Evolutionary conservation across 495 filamentous ascomycete species (phyloP), one percentile per base, ranked within the genome.

Genomic region (Staphylotrichum tortipilum): DNA sequence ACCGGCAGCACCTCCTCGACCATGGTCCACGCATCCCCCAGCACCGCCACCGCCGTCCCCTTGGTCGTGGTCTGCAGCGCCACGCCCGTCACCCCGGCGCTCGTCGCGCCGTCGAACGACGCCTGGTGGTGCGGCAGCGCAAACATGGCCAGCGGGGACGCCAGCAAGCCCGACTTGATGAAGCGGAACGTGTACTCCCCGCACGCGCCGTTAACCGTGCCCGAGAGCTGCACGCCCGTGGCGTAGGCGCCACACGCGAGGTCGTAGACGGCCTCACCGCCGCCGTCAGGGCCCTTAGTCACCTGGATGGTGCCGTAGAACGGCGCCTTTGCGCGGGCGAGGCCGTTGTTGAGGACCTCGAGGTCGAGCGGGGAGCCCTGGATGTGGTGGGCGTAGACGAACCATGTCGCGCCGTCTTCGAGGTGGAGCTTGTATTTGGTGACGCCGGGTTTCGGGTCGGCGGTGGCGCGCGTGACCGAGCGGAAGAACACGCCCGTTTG

Each of bases 61-160:
- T 96, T 98, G 4, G 88, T 95, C 0, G 88, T 89, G 7, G 87
- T 94, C 34, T 84, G 77, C 11, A 97, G 67, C 42, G 77, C 73
- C 12, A 90, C 61, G 8, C 66, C 62, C 19, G 84, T 82, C 46
- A 76, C 60, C n/a, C 68, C 75, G 4, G 62, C 68, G 10, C 62
- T 52, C 2, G 87, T 92, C 5, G 40, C 63, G 4, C 52, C 45
- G 54, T 86, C 80, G 50, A 96, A 92, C 2, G 86, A 85, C 37
- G 78, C 67, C 12, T 86, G 58, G 50, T 96, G 92, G 65, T 98
- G 92, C 19, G 90, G 86, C 49, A 98, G 68, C 33, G 91, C 89
- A 54, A 84, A 98, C 85, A 95, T 94, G 52, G 89, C 68, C 23
- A 94, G 68, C 8, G 70, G 69, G 26, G 69, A 63, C n/a, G 60